Percentiles rank a stretch among this genome's conserved stretches.
phyloP scores from a whole-genome alignment of 352 stramenopile genomes.

The Phytophthora citricola region DNA sequence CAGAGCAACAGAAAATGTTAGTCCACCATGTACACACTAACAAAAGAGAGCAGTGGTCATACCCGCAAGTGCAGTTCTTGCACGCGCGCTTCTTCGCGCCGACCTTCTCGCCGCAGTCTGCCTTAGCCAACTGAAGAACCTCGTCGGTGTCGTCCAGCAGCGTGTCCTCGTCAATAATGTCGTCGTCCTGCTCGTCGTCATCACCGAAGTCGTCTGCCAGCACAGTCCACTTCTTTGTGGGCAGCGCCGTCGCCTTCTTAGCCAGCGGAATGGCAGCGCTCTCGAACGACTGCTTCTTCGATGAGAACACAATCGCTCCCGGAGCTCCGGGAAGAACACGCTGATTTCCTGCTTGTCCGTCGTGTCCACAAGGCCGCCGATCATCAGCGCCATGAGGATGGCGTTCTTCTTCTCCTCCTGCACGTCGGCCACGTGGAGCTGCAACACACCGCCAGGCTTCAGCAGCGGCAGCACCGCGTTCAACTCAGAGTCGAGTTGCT shows the following conservation, averaged over 20 bases:
- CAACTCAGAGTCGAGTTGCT: slow-evolving; percentile 52
- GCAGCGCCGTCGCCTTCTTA: slow-evolving; percentile 44
- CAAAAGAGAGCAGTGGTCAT: slow-evolving; percentile 3
- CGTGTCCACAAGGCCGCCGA: slow-evolving; percentile 75
- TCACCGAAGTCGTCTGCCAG: slow-evolving; percentile 69
- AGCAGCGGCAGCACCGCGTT: slow-evolving; percentile 53
- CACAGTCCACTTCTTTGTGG: slow-evolving; percentile 75
- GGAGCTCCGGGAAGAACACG: slow-evolving; percentile 54
- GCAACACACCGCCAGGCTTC: slow-evolving; percentile 58
- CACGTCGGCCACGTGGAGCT: slow-evolving; percentile 61
- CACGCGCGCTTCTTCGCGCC: slow-evolving; percentile 93
- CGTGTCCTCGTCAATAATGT: slow-evolving; percentile 88
- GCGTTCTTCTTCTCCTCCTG: slow-evolving; percentile 73
- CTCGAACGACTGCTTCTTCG: slow-evolving; percentile 71
- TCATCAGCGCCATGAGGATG: slow-evolving; percentile 83
- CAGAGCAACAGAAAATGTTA: slow-evolving; percentile 3
- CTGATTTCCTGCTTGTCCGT: slow-evolving; percentile 43
- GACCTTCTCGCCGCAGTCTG: slow-evolving; percentile 80
- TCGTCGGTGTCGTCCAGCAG: slow-evolving; percentile 87
- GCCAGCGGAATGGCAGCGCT: slow-evolving; percentile 62
- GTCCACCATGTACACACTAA: background rate
- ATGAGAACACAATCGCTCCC: slow-evolving; percentile 52
- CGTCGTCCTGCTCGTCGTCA: slow-evolving; percentile 63
- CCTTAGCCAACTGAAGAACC: slow-evolving; percentile 73
- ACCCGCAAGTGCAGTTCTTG: slow-evolving; percentile 98